Evolutionary conservation across 192 early-diverging fungal genomes (phyloP), one percentile per base, ranked within the genome.

Genomic region (Chytriomyces sp.): DNA sequence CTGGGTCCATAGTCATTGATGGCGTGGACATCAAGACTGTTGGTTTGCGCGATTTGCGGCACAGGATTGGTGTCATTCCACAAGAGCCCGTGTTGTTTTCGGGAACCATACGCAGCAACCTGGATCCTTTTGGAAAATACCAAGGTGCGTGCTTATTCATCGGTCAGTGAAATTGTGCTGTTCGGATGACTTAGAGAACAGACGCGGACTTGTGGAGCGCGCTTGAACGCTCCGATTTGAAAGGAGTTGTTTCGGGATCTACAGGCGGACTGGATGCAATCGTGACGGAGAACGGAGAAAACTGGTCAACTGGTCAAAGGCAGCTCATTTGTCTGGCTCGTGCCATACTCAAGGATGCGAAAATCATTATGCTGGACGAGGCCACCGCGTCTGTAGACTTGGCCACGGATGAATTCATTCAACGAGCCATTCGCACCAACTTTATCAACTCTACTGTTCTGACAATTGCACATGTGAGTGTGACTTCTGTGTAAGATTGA

Each of bases 61-160:
- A 78, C 70, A 25, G 75, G 56, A 22, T 84, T 54, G 92, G 93
- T 0, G 90, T 98, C 49, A 94, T 98, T 75, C 93, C 94, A 36
- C 94, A 98, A 80, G 94, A 96, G 33, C 81, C 81, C 38, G 52
- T 78, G 14, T 37, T 79, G 26, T 80, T 83, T 37, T 60, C 60
- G 7, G 71, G 81, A n/a, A 65, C 81, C 0, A 59, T 77, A 26
- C 56, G 60, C 49, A 69, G 72, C 6, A 91, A 90, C 66, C 59
- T 91, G 2, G 90, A 91, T 74, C 93, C 94, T 8, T 61, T 76
- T 56, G 39, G 49, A 28, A 68, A 78, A 61, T 63, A 79, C 39
- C 85, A 74, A 22, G 66, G 52, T 71, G 59, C 56, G 28, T 26
- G 36, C 3, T 52, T 31, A 52, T 17, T 17, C 5, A 7, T 30